A percentile compares a stretch with the other conserved stretches of the same genome.
Conservation (phyloP, 192 early-diverging fungal species). For the Coemansia sp. region DNA sequence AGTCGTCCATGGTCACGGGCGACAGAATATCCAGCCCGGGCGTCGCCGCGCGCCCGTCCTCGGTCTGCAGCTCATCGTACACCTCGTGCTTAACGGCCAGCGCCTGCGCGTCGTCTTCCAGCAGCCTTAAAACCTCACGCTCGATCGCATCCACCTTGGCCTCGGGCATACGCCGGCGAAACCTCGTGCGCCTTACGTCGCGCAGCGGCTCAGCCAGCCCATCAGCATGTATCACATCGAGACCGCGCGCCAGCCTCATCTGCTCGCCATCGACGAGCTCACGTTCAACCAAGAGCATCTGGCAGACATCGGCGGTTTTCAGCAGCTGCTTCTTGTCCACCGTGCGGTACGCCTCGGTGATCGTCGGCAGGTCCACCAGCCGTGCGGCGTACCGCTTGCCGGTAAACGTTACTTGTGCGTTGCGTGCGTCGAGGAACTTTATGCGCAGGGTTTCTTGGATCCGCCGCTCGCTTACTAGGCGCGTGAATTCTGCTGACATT, state of each 20-base stretch:
- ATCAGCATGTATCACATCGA: constrained; percentile 30
- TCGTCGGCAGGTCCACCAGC: constrained; percentile 43
- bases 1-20: constrained; percentile 37
- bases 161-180: constrained; percentile 26
- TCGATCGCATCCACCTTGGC: constrained; percentile 34
- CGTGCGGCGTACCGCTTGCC: constrained; percentile 12
- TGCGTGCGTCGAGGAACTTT: constrained; percentile 36
- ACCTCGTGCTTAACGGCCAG: constrained; percentile 39
- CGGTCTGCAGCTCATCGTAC: constrained; percentile 21
- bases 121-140: constrained; percentile 31
- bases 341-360: constrained; percentile 40
- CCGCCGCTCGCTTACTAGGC: constrained; percentile 24
- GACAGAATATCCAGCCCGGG: constrained; percentile 44
- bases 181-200: constrained; percentile 27
- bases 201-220: constrained; percentile 29
- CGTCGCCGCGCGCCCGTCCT: constrained; percentile 28
- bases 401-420: constrained; percentile 29
- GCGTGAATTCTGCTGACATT: constrained; percentile 28
- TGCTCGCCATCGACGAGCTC: constrained; percentile 1
- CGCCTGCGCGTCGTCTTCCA: constrained; percentile 43
- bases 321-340: constrained; percentile 41
- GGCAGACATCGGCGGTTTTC: constrained; percentile 48
- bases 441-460: constrained; percentile 40
- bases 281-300: constrained; percentile 38
- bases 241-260: constrained; percentile 20